Evolutionary conservation across 495 filamentous ascomycete genomes (phyloP).

Genomic region (Coniosporium apollinis): DNA sequence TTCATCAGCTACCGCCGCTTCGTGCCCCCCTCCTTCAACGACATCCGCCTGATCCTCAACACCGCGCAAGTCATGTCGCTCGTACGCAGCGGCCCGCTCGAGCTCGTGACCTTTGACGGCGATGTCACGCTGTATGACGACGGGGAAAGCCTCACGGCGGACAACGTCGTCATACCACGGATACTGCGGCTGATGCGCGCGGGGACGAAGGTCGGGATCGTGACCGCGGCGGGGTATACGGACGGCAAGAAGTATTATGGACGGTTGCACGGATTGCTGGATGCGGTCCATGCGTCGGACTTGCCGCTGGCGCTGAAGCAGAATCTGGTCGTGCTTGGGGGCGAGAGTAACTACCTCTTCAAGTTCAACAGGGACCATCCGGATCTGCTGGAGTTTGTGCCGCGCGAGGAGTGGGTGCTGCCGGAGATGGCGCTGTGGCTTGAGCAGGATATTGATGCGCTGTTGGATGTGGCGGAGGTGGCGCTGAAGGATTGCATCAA

Average conservation of each 20-base stretch:
- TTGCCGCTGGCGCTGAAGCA: constrained; percentile 47
- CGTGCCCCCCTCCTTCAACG: constrained; percentile 94
- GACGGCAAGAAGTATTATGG: constrained; percentile 69
- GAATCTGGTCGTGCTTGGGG: constrained; percentile 81
- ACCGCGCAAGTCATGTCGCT: constrained; percentile 85
- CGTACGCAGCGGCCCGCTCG: constrained; percentile 44
- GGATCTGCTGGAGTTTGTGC: constrained; percentile 41
- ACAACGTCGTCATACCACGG: constrained; percentile 62
- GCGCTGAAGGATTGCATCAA: constrained; percentile 63
- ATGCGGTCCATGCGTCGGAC: constrained; percentile 52
- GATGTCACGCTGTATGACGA: constrained; percentile 97
- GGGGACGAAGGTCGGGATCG: constrained; percentile 71
- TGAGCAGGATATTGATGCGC: constrained; percentile 53
- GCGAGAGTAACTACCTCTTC: constrained; percentile 71
- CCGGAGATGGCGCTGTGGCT: constrained; percentile 78
- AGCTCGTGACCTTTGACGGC: constrained; percentile 90
- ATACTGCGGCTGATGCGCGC: constrained; percentile 48
- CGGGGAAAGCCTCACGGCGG: constrained; percentile 54
- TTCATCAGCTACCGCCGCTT: constrained; percentile 85
- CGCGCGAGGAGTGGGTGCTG: constrained; percentile 59
- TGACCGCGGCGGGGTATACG: constrained; percentile 92
- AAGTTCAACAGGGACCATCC: constrained; percentile 42
- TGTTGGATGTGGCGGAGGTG: constrained; percentile 75
- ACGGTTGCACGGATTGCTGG: constrained; percentile 68
- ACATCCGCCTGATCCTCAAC: constrained; percentile 82